Evolutionary conservation across 2,329 filamentous ascomycete genomes (phyloP).

Genomic region (Aspergillus latus): DNA sequence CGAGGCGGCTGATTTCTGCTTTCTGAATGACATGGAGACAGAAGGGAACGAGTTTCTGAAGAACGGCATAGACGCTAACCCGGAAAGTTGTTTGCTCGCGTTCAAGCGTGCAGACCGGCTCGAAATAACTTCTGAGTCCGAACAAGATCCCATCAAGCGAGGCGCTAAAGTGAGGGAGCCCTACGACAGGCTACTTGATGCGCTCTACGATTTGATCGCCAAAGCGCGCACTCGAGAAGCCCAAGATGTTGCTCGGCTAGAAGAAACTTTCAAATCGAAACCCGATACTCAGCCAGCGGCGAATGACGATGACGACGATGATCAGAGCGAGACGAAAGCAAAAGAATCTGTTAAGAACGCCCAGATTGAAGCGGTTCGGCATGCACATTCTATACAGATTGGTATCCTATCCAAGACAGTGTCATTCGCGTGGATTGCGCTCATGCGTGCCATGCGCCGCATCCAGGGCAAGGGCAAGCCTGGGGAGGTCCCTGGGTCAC

Average conservation of each 20-base stretch:
- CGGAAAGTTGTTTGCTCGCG: slow-evolving; percentile 86
- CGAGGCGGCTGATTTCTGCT: slow-evolving; percentile 90
- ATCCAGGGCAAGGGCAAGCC: slow-evolving; percentile 81
- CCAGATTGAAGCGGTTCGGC: slow-evolving; percentile 59
- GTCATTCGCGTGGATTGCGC: slow-evolving; percentile 90
- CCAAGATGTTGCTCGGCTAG: slow-evolving; percentile 57
- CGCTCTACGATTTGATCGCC: slow-evolving; percentile 82
- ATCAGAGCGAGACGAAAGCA: slow-evolving; percentile 50
- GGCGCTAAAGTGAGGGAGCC: slow-evolving; percentile 76
- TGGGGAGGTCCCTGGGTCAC: slow-evolving; percentile 69
- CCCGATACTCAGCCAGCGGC: slow-evolving; percentile 38
- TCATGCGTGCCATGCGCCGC: slow-evolving; percentile 90
- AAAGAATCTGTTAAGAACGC: slow-evolving; percentile 53
- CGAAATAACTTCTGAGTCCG: slow-evolving; percentile 72
- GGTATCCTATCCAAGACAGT: slow-evolving; percentile 78
- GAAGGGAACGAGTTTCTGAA: slow-evolving; percentile 77
- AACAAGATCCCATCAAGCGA: slow-evolving; percentile 65
- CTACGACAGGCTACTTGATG: slow-evolving; percentile 78
- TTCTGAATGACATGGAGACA: slow-evolving; percentile 68
- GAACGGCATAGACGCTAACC: slow-evolving; percentile 83
- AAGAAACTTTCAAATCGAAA: slow-evolving; percentile 52
- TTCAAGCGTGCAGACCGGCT: slow-evolving; percentile 87
- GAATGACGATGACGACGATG: slow-evolving; percentile 57
- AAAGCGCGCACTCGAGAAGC: slow-evolving; percentile 67
- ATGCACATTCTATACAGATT: slow-evolving; percentile 70